Conservation (phyloP, 2,329 filamentous ascomycete genomes). For the Colletotrichum truncatum region DNA sequence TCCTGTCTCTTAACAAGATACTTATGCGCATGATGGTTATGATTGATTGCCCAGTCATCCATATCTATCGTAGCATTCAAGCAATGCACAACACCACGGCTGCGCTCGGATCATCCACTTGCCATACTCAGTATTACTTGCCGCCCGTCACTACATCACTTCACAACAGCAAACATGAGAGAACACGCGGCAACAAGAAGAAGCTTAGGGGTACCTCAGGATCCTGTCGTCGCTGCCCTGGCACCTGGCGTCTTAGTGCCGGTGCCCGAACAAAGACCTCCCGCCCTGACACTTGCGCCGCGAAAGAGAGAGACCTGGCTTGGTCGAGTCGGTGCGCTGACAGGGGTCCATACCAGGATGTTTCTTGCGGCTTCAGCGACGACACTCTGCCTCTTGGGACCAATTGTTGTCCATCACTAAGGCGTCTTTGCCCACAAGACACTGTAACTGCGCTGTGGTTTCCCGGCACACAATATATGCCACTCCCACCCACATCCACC, state of each 20-base stretch:
- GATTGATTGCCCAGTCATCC: not conserved
- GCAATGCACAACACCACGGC: not conserved
- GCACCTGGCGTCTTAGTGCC: not conserved
- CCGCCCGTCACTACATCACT: not conserved
- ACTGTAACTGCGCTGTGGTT: not conserved
- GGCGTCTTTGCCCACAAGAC: not conserved
- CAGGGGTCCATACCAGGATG: conserved; percentile 20
- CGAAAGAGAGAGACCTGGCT: conserved; percentile 13
- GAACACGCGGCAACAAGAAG: not conserved
- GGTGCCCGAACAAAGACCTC: conserved; percentile 19
- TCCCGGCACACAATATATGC: not conserved
- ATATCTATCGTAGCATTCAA: not conserved
- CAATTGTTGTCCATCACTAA: not conserved
- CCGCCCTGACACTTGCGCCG: conserved; percentile 23
- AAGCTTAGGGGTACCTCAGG: not conserved
- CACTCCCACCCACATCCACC: not conserved
- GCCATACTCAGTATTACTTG: not conserved
- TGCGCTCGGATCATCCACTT: not conserved
- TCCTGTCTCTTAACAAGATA: not conserved
- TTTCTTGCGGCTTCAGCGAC: conserved; percentile 1
- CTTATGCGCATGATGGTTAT: not conserved
- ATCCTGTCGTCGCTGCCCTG: not conserved
- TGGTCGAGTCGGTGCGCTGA: conserved; percentile 19
- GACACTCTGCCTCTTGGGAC: conserved; percentile 3
- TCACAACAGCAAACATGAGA: not conserved